Conservation (phyloP, 2,329 filamentous ascomycete genomes). For the Septoria linicola region DNA sequence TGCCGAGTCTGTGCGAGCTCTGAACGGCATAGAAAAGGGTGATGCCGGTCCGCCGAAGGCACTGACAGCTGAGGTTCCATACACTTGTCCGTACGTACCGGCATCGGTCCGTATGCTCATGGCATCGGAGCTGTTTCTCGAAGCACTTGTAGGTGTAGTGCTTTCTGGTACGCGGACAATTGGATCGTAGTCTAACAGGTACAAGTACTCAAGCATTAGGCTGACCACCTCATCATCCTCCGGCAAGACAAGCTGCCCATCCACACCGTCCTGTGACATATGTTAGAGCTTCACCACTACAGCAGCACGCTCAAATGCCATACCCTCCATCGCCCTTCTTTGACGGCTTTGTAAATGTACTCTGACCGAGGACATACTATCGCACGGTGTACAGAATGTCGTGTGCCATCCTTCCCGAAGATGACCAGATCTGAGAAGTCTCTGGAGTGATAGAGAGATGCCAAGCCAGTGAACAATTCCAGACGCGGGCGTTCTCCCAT, state of each 20-base stretch:
- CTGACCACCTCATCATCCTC: constrained; percentile 31
- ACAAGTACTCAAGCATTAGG: constrained; percentile 32
- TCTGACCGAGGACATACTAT: constrained; percentile 30
- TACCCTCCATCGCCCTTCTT: constrained; percentile 26
- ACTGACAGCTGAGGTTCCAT: constrained; percentile 28
- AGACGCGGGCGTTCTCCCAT: constrained; percentile 23
- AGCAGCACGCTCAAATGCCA: constrained; percentile 5
- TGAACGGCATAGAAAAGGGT: constrained; percentile 6
- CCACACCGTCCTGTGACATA: constrained; percentile 23
- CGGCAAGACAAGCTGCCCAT: constrained; percentile 27
- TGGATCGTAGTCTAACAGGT: constrained; percentile 31
- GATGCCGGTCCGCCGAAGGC: constrained; percentile 30
- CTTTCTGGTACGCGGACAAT: constrained; percentile 11
- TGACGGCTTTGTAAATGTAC: constrained; percentile 23
- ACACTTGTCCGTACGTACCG: constrained; percentile 29
- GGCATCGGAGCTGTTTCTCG: constrained; percentile 22
- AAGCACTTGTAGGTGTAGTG: constrained; percentile 5
- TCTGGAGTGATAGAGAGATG: constrained; percentile 25
- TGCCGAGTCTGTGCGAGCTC: constrained; percentile 22
- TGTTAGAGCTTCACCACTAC: background rate
- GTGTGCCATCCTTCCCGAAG: constrained; percentile 22
- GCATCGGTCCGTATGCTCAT: constrained; percentile 26
- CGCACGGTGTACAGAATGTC: constrained; percentile 26
- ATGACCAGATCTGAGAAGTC: constrained; percentile 28
- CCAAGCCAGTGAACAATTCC: constrained; percentile 23